A percentile compares a stretch with the other conserved stretches of the same genome.
These are phyloP conservation scores for Phoma sp. DNA, from an alignment of 2,329 filamentous ascomycete genomes.

Conservation along the genomic window DNA sequence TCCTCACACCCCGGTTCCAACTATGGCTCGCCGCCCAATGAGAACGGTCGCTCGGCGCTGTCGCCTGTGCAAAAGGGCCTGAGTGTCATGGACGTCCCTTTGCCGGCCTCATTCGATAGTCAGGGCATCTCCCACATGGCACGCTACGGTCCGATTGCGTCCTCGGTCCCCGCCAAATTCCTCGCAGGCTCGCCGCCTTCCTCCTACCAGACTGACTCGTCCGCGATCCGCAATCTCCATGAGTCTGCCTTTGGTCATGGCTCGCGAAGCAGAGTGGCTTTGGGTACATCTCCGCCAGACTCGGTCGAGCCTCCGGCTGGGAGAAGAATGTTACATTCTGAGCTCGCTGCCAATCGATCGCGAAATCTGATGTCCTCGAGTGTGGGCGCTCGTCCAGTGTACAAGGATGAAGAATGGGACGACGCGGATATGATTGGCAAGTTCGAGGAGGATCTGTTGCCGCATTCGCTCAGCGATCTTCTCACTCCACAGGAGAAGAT, in stretches of 20 bases:
- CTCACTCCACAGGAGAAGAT: conserved; percentile 67
- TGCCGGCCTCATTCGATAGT: conserved; percentile 94
- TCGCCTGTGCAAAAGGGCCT: conserved; percentile 76
- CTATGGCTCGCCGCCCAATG: conserved; percentile 85
- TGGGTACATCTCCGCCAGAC: conserved; percentile 63
- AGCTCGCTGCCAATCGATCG: conserved; percentile 61
- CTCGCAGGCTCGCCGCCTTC: conserved; percentile 84
- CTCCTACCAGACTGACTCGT: conserved; percentile 64
- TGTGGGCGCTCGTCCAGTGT: conserved; percentile 56
- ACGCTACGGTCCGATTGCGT: conserved; percentile 86
- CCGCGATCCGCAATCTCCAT: conserved; percentile 64
- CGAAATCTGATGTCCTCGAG: conserved; percentile 66
- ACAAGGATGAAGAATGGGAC: conserved; percentile 60
- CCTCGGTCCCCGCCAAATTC: conserved; percentile 91
- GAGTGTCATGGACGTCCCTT: conserved; percentile 90
- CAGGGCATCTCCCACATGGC: conserved; percentile 93
- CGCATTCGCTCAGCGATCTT: conserved; percentile 69
- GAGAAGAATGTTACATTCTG: conserved; percentile 68
- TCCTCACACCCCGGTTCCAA: conserved; percentile 64
- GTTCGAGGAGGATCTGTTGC: conserved; percentile 89
- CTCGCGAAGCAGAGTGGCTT: conserved; percentile 60
- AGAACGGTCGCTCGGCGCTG: conserved; percentile 69
- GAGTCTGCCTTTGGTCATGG: conserved; percentile 74
- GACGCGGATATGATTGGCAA: conserved; percentile 63
- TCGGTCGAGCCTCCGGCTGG: conserved; percentile 68